phyloP scores from a whole-genome alignment of 495 filamentous ascomycete genomes.

The Parmelia sp. region DNA sequence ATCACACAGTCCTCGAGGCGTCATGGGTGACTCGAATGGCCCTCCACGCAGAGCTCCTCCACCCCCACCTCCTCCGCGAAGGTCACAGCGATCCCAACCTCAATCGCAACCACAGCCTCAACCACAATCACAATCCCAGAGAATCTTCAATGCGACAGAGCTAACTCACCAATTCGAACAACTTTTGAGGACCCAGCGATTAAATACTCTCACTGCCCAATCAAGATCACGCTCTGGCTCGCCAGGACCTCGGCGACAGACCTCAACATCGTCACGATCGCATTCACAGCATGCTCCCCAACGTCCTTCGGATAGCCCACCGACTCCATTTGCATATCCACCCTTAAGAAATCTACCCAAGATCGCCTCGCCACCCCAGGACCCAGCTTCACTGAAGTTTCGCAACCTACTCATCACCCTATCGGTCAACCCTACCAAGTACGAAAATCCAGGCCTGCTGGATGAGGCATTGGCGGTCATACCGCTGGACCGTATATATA shows the following conservation, averaged over 20 bases:
- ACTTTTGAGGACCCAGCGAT: slow-evolving; percentile 66
- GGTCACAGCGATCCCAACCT: slow-evolving; percentile 4
- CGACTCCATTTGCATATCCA: slow-evolving; percentile 56
- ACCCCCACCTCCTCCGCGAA: slow-evolving; percentile 20
- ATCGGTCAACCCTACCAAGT: slow-evolving; percentile 79
- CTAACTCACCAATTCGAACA: slow-evolving; percentile 67
- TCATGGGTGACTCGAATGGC: slow-evolving; percentile 13
- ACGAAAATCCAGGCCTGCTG: slow-evolving; percentile 92
- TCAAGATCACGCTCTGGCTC: slow-evolving; percentile 44
- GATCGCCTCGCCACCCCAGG: slow-evolving; percentile 71
- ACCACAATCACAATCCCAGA: slow-evolving; percentile 3
- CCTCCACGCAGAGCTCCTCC: slow-evolving; percentile 21
- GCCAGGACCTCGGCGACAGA: slow-evolving; percentile 18
- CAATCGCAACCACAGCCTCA: not conserved
- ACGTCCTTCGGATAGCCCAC: slow-evolving; percentile 27
- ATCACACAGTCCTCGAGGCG: not conserved
- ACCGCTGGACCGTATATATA: slow-evolving; percentile 86
- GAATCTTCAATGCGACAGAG: slow-evolving; percentile 39
- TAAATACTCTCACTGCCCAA: slow-evolving; percentile 63
- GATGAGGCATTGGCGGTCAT: slow-evolving; percentile 86
- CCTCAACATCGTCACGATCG: slow-evolving; percentile 31
- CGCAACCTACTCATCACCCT: slow-evolving; percentile 73
- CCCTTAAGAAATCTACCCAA: slow-evolving; percentile 69
- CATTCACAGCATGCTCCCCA: slow-evolving; percentile 35
- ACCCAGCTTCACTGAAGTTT: slow-evolving; percentile 71